Base-by-base conservation (phyloP, 2,329 filamentous ascomycete species). In the Curvularia sp. region DNA sequence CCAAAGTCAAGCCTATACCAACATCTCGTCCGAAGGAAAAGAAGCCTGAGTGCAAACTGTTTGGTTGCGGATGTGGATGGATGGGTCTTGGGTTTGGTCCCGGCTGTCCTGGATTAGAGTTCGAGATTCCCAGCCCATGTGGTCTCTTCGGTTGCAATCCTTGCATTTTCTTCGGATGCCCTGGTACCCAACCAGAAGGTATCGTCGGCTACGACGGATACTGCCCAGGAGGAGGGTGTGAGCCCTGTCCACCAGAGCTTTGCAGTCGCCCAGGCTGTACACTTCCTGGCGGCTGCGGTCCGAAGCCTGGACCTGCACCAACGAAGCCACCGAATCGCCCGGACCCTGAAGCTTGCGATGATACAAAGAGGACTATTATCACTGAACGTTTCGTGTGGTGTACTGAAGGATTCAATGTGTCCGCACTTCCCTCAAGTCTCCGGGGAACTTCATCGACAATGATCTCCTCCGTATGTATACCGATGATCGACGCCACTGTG, bases 61-160 rank as follows among this genome's bases (percentile, higher is more conserved):
- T 70, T 18, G 69, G 68, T 15, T 70, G 66, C 41, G 65, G 60
- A 53, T 72, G 68, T 24, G 68, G 69, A 13, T 70, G 62, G 58
- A 60, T 67, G 63, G 69, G 69, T 12, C 60, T 72, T n/a, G 47
- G 52, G 3, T 61, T 59, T 31, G 67, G 67, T 5, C 65, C 64
- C 20, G 65, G 64, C 9, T 66, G 66, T 39, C 41, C 56, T 39
- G 53, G 43, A 24, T 26, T n/a, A 6, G 53, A 55, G 1, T 22
- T 53, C 15, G 35, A 59, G 22, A n/a, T 60, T 18, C 44, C 49
- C 2, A 35, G 55, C 28, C 38, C 58, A 6, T 57, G 60, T 24
- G 65, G 69, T 38, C 5, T 72, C 20, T 69, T 70, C 18, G 69
- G 68, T 2, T 67, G 60, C 49, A 55, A 41, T 46, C 62, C 49